A percentile compares a stretch with the other conserved stretches of the same genome.
phyloP scores from a whole-genome alignment of 2,329 filamentous ascomycete species.

The Ascochyta fabae region DNA sequence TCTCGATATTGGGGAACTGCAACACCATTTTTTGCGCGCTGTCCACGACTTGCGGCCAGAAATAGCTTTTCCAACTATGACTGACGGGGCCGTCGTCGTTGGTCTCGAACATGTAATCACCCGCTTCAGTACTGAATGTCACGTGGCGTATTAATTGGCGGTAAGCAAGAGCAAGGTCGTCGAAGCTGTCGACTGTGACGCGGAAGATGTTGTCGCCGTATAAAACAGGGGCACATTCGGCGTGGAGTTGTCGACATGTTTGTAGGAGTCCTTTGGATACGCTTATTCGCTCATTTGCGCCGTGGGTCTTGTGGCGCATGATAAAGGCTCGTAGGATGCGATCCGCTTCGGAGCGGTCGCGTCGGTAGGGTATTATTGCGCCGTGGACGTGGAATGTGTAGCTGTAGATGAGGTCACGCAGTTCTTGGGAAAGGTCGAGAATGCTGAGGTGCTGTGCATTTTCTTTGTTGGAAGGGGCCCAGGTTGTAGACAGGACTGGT shows the following conservation, averaged over 20 bases:
- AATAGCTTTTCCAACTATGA: no score
- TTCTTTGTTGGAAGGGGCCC: slow-evolving; percentile 31
- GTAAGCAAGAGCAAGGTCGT: no score
- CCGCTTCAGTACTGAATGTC: no score
- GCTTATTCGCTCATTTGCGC: slow-evolving; percentile 31
- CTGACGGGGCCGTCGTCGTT: no score
- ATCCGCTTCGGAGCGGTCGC: slow-evolving; percentile 19
- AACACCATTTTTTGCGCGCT: no score
- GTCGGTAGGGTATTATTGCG: slow-evolving; percentile 38
- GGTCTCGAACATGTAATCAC: no score
- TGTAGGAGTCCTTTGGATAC: slow-evolving; percentile 38
- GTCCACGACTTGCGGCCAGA: no score
- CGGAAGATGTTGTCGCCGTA: no score
- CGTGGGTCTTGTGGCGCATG: slow-evolving; percentile 32
- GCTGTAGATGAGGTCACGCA: slow-evolving; percentile 37
- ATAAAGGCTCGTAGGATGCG: slow-evolving; percentile 21
- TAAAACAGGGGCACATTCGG: slow-evolving; percentile 50
- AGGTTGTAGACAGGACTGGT: slow-evolving; percentile 15
- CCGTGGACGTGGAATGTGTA: slow-evolving; percentile 33
- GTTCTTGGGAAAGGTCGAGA: slow-evolving; percentile 42
- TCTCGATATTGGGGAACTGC: no score
- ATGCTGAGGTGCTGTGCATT: slow-evolving; percentile 24
- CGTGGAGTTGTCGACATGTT: slow-evolving; percentile 51
- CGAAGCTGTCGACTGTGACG: no score
- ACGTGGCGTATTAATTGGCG: no score